Percentiles rank a stretch among this genome's conserved stretches.
Evolutionary conservation across 345 rosid genomes (phyloP).

Genomic region (Dovyalis caffra): DNA sequence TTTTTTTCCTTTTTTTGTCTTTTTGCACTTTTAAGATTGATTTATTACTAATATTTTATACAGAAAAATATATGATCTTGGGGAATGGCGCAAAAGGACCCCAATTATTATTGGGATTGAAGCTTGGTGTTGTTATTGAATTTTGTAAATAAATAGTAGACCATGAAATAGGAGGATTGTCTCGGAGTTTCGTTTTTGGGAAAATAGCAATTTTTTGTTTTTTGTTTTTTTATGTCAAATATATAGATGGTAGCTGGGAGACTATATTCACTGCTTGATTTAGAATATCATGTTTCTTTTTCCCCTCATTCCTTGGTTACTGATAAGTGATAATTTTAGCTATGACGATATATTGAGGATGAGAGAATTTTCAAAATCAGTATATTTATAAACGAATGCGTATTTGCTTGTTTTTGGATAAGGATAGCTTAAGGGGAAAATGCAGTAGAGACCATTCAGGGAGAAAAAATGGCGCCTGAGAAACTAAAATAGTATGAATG

Average conservation of each 20-base stretch:
- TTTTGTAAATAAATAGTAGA: too few species aligned
- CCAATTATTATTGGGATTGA: background rate
- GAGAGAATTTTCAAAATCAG: background rate
- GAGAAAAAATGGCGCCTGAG: background rate
- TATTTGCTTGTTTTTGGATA: background rate
- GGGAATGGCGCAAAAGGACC: background rate
- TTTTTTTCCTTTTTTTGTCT: background rate
- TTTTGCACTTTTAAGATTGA: background rate
- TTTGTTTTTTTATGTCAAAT: too few species aligned
- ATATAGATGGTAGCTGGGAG: too few species aligned
- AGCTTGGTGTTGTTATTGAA: background rate
- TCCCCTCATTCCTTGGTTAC: background rate
- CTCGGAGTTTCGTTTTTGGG: too few species aligned
- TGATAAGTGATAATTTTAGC: background rate
- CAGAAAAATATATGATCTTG: background rate
- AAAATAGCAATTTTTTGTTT: too few species aligned
- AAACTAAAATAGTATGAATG: background rate
- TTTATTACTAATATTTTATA: background rate
- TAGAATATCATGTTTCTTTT: too few species aligned
- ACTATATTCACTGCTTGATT: too few species aligned
- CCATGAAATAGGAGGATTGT: too few species aligned
- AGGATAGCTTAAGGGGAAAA: background rate
- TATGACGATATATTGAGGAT: background rate
- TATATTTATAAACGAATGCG: too few species aligned
- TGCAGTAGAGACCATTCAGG: background rate